Base-by-base conservation (phyloP, 73 alveolate species). In the Paramecium octaurelia region DNA sequence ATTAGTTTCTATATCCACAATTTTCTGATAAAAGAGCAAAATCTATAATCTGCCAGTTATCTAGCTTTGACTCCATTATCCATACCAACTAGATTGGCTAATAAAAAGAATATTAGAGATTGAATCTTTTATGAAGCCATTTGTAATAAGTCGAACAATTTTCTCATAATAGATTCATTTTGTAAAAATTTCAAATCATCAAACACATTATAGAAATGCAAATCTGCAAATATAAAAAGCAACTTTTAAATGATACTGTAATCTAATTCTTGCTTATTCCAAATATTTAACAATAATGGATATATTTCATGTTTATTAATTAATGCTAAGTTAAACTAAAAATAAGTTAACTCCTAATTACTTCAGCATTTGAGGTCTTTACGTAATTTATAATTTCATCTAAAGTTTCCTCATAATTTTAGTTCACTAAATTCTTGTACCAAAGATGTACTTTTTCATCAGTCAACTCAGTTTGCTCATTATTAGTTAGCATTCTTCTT, bases 41-140 rank as follows among this genome's bases (percentile, higher is more conserved):
- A 73, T 38, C 87, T 64, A 80, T 80, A 42, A 80, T 80, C 91
- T 44, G 76, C 75, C 68, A 80, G 44, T 80, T 21, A 3, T 80
- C 91, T 27, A 80, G 57, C 91, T 35, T 80, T 80, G 1, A 23
- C n/a, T 20, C 91, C 91, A 80, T 80, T 48, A 46, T 80, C 91
- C 36, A 80, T 23, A 8, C 57, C 91, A 3, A 80, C 75, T 23
- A 80, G 31, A 80, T 80, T 80, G 3, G 64, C 42, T 9, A 80
- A 80, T 48, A 80, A 46, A 46, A 80, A 80, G 29, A 80, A 80
- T 44, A 80, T 48, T 24, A n/a, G 16, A 4, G 48, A 44, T 23
- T 80, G n/a, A 14, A 80, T 44, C 8, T 80, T 4, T 21, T 40
- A 40, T 10, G 48, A 10, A 3, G 70, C 46, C 35, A 44, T 44